phyloP scores from a whole-genome alignment of 2,329 filamentous ascomycete genomes.

The Ophiosphaerella narmari region DNA sequence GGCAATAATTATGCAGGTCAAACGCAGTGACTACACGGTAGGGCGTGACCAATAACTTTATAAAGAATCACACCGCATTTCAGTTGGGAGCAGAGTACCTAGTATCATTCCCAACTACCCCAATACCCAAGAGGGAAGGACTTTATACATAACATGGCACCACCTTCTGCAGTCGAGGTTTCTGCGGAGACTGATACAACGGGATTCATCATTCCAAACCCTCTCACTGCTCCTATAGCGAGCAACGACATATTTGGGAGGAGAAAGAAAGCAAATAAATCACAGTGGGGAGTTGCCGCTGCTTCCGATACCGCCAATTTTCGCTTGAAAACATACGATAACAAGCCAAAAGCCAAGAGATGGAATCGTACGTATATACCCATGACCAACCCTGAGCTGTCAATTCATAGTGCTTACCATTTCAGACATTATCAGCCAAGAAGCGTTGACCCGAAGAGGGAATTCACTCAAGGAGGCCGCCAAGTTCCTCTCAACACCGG shows the following conservation, averaged over 20 bases:
- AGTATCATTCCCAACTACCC: too few relatives aligned
- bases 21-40: conserved; percentile 28
- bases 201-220: conserved; percentile 52
- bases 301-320: conserved; percentile 80
- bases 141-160: conserved; percentile 28
- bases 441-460: conserved; percentile 60
- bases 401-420: conserved; percentile 5
- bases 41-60: conserved; percentile 20
- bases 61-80: conserved; percentile 1
- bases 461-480: conserved; percentile 82
- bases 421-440: conserved; percentile 49
- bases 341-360: conserved; percentile 76
- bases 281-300: conserved; percentile 76
- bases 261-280: conserved; percentile 71
- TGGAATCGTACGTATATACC: conserved; percentile 74
- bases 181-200: conserved; percentile 54
- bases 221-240: conserved; percentile 57
- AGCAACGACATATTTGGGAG: conserved; percentile 69
- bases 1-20: conserved; percentile 23
- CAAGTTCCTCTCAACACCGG: conserved; percentile 76
- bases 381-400: not conserved
- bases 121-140: not conserved
- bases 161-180: conserved; percentile 47
- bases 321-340: conserved; percentile 64
- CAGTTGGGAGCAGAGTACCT: not conserved